Evolutionary conservation across 202 grass and related monocot species (phyloP).

Genomic region (Zizania palustris): DNA sequence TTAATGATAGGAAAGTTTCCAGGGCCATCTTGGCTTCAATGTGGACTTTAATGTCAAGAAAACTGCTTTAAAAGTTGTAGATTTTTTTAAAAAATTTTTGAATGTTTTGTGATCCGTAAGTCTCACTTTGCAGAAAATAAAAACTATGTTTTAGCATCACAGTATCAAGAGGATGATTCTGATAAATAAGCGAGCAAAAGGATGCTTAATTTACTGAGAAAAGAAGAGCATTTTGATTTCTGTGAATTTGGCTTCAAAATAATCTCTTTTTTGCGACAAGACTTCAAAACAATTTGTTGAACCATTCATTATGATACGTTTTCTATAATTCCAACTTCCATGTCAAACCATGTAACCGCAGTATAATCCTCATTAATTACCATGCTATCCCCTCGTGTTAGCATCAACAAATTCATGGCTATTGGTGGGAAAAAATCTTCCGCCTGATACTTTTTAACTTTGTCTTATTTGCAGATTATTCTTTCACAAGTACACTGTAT

Average conservation of each 20-base stretch:
- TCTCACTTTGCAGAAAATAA: background rate
- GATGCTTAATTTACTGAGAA: background rate
- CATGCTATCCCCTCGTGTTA: background rate
- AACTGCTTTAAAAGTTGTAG: background rate
- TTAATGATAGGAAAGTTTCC: constrained; percentile 22
- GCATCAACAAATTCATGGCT: constrained; percentile 23
- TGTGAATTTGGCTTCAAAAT: constrained; percentile 18
- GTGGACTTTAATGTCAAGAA: background rate
- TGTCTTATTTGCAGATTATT: constrained; percentile 3
- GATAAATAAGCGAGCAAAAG: background rate
- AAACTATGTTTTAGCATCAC: background rate
- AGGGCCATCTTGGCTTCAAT: background rate
- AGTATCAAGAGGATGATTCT: constrained; percentile 2
- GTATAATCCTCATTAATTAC: constrained; percentile 4
- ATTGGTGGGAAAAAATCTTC: background rate
- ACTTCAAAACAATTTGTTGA: constrained; percentile 25
- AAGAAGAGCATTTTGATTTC: constrained; percentile 4
- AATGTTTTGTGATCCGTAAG: background rate
- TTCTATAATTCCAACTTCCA: background rate
- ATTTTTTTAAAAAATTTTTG: constrained; percentile 2
- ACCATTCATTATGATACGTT: constrained; percentile 24
- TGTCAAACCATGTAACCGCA: background rate
- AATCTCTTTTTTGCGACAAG: background rate
- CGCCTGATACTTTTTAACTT: background rate
- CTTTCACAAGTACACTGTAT: constrained; percentile 6